Base-by-base conservation (phyloP, 2,329 filamentous ascomycete species). In the Diplodia scrobiculata region DNA sequence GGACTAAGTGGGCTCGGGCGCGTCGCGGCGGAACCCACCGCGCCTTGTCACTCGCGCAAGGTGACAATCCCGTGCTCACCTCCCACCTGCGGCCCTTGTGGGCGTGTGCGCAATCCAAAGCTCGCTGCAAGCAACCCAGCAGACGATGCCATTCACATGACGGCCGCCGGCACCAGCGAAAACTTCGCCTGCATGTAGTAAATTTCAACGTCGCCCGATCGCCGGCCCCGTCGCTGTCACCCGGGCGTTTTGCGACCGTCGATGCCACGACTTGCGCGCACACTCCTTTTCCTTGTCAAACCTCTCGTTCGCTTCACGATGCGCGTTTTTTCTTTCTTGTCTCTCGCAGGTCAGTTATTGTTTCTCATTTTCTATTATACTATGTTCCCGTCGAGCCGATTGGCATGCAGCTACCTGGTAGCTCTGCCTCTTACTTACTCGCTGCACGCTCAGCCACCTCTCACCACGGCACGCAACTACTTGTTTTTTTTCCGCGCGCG, bases 141-240 rank as follows among this genome's bases (percentile, higher is more conserved):
- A 76, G 73, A 71, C 69, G 71, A 68, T 71, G 71, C 67, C 68
- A 70, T 75, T 78, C 76, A 78, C 76, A 77, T 78, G 76, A 78
- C 73, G 71, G 68, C 68, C 68, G 69, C 69, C 71, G 65, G 64
- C 67, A 58, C 67, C 67, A 67, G 63, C 63, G 47, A 68, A 70
- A 73, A 70, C 74, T 72, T 74, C 73, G 72, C 70, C 73, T 74
- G 72, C 74, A 74, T 71, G 66, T 74, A 77, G 76, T 74, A 74
- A 78, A 77, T 69, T 71, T 72, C 76, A 76, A 78, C 76, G 76
- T 78, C 76, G 70, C 58, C 65, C 63, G 72, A 71, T 65, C 51
- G 14, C 14, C 52, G 27, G 25, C 45, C 5, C 32, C n/a, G 19
- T 25, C 29, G 52, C 7, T 14, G 52, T 13, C 29, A 6, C 29